Conservation (phyloP, 129 eudicot species). For the Flaveria linearis region DNA sequence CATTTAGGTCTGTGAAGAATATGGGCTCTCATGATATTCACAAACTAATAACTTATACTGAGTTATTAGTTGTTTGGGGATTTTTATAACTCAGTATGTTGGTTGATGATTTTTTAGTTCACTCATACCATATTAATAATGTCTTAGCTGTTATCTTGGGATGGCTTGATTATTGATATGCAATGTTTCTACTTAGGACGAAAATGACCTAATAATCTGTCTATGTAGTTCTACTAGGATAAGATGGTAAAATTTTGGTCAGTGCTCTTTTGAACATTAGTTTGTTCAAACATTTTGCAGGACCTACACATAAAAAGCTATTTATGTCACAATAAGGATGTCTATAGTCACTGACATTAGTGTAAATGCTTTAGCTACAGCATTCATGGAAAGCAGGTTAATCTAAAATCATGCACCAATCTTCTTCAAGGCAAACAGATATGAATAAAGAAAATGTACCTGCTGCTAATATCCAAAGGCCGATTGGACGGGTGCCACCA, state of each 20-base stretch:
- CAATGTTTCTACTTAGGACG: background rate
- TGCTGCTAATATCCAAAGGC: slow-evolving; percentile 40
- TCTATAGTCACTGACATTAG: slow-evolving; percentile 13
- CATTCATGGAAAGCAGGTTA: slow-evolving; percentile 32
- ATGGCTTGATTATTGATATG: slow-evolving; percentile 3
- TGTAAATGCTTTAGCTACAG: slow-evolving; percentile 35
- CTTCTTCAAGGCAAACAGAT: slow-evolving; percentile 37
- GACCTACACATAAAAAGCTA: background rate
- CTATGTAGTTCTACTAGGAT: background rate
- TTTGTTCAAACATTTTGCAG: slow-evolving; percentile 3
- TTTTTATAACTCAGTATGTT: background rate
- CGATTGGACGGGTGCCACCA: slow-evolving; percentile 64
- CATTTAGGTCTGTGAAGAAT: slow-evolving; percentile 81
- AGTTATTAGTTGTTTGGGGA: no score
- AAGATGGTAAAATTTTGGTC: slow-evolving; percentile 16
- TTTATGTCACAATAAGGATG: slow-evolving; percentile 1
- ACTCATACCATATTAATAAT: background rate
- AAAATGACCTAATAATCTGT: background rate
- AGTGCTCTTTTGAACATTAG: background rate
- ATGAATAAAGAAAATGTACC: slow-evolving; percentile 64
- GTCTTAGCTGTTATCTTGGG: background rate
- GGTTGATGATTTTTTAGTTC: background rate
- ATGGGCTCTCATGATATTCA: no score
- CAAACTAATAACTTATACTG: no score
- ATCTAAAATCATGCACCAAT: slow-evolving; percentile 23